Base-by-base conservation (phyloP, 306 rosid species). In the Fragaria ananassa region DNA sequence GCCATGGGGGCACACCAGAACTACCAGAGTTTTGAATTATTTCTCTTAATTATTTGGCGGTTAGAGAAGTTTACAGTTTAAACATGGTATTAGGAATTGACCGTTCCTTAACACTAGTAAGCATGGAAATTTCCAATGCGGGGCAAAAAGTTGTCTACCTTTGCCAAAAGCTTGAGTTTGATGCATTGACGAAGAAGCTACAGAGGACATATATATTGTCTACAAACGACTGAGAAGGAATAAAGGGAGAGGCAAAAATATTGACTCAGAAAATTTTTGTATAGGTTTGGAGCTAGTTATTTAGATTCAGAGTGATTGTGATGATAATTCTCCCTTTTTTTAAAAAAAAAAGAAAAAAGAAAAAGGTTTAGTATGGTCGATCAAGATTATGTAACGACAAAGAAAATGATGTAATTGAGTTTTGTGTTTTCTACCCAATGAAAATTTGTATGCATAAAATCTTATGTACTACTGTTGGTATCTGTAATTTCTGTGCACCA, bases 21-120 rank as follows among this genome's bases (percentile, higher is more conserved):
- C 72, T 89, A 67, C 88, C 90, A 49, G 88, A 84, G 42, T 86
- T 88, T 77, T 95, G 82, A 89, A 74, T 2, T 21, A 3, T 8
- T 7, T 15, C n/a, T 19, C 27, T 42, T 68, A 81, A 45, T 64
- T 45, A 13, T 15, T 75, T 64, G 75, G 75, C 62, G 60, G 65
- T 62, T 61, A 45, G 62, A 27, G 15, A 60, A 37, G 70, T 65
- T 63, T 65, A 65, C 35, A 34, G 44, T 58, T 27, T 15, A 67
- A 56, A 54, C 60, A 1, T 80, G 5, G 53, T 54, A 27, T 47
- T 68, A 76, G 39, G 21, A 47, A 51, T 56, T 75, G 81, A 81
- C 79, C 70, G 65, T 81, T 11, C 19, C 17, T 37, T 79, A 50
- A 54, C 44, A 57, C 21, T 35, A 39, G 35, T 68, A 62, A 34